Evolutionary conservation across 768 basidiomycete species (phyloP), one percentile per base, ranked within the genome.

Genomic region (Coprinellus micaceus): DNA sequence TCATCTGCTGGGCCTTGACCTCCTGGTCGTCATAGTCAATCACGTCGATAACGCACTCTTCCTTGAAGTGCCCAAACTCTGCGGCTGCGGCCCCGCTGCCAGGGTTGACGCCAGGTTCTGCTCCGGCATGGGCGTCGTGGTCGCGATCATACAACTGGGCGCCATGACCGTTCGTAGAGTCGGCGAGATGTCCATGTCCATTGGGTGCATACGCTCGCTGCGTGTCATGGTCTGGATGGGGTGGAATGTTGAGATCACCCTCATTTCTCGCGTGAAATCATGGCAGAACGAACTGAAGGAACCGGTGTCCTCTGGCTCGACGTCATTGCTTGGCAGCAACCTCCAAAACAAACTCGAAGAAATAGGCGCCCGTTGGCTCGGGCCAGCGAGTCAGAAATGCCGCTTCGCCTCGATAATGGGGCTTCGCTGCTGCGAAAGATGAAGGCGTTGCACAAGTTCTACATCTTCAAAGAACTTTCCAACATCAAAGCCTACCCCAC

Each of bases 31-130:
- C 81, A 63, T 86, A 87, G 67, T 88, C 85, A 39, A 77, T 67
- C 50, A 86, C 69, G 50, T 86, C 82, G 51, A 87, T 84, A 24
- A 76, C 60, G 60, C 85, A 88, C 17, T 77, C 75, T 68, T 84
- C 73, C 45, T 76, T 75, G 63, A 86, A 74, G 56, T 79, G 72
- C 7, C 79, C 78, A 57, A 79, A 85, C 57, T 74, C 69, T 10
- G 75, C 63, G 51, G 70, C 73, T 9, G 83, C 76, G 29, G 71
- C 72, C 3, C 72, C 71, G 26, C 79, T 76, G 25, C 81, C 76
- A 12, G 84, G 83, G 64, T 85, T 81, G 40, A 85, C 71, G 19
- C 86, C 86, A 4, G 82, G 86, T 67, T 88, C 85, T 10, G 83
- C 83, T 24, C 85, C 86, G 30, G 77, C 75, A 46, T 47, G 50